Percentiles rank a stretch among this genome's conserved stretches.
Evolutionary conservation across 768 basidiomycete species (phyloP).

Genomic region (Pholiota microspora): DNA sequence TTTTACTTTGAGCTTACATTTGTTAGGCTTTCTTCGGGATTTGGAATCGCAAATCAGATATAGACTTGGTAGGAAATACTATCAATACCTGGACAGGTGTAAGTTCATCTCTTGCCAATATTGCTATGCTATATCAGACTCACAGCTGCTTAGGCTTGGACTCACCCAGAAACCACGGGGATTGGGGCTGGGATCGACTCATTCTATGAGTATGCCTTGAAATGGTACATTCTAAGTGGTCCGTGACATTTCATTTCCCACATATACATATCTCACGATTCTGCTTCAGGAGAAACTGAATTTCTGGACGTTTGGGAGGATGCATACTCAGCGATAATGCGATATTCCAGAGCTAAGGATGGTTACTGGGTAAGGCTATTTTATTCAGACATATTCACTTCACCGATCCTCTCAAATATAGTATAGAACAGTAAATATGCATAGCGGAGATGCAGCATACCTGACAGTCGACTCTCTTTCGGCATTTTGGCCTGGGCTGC

Average conservation of each 20-base stretch:
- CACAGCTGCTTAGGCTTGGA: slow-evolving; percentile 57
- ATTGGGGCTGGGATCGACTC: slow-evolving; percentile 96
- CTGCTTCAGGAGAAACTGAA: slow-evolving; percentile 65
- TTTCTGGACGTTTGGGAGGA: slow-evolving; percentile 87
- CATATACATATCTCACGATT: not conserved
- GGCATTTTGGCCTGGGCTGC: slow-evolving; percentile 97
- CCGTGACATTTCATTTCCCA: slow-evolving; percentile 8
- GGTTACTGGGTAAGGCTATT: slow-evolving; percentile 77
- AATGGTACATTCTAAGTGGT: slow-evolving; percentile 90
- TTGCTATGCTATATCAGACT: not conserved
- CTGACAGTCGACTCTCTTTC: slow-evolving; percentile 90
- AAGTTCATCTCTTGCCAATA: slow-evolving; percentile 24
- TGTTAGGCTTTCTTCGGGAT: slow-evolving; percentile 79
- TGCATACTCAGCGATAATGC: slow-evolving; percentile 81
- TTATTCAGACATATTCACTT: not conserved
- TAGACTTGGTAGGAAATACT: slow-evolving; percentile 86
- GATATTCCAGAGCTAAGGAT: slow-evolving; percentile 75
- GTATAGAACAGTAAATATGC: slow-evolving; percentile 87
- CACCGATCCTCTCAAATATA: slow-evolving; percentile 35
- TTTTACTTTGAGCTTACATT: not conserved
- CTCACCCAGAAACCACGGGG: slow-evolving; percentile 68
- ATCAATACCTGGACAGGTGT: slow-evolving; percentile 84
- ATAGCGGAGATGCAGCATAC: slow-evolving; percentile 71
- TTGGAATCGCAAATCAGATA: slow-evolving; percentile 87
- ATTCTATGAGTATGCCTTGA: slow-evolving; percentile 92